These are phyloP conservation scores for Fusarium staphyleae DNA, from an alignment of 2,329 filamentous ascomycete genomes.

Conservation along the genomic window DNA sequence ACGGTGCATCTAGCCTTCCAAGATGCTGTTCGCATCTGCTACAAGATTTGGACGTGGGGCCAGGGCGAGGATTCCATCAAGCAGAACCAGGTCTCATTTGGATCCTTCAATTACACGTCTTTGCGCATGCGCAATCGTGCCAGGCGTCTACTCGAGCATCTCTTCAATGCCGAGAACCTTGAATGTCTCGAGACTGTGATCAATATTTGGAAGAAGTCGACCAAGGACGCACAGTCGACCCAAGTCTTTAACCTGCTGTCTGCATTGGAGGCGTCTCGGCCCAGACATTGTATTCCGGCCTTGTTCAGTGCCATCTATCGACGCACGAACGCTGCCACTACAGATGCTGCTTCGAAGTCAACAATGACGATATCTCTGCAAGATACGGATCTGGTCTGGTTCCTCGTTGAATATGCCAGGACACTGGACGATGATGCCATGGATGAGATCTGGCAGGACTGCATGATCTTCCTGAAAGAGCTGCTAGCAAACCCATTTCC, in stretches of 20 bases:
- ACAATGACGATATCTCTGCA: constrained; percentile 85
- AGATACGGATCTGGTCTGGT: constrained; percentile 84
- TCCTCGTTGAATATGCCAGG: constrained; percentile 87
- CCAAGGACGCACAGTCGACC: constrained; percentile 56
- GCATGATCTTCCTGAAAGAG: constrained; percentile 87
- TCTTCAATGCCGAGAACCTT: constrained; percentile 89
- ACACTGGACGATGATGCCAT: constrained; percentile 96
- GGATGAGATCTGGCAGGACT: constrained; percentile 98
- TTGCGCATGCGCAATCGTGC: constrained; percentile 90
- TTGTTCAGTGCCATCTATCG: constrained; percentile 97
- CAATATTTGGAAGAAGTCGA: constrained; percentile 75
- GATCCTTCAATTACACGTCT: constrained; percentile 91
- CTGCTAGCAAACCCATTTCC: constrained; percentile 93
- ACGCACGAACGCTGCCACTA: constrained; percentile 81
- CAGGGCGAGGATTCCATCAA: constrained; percentile 64
- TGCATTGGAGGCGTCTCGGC: constrained; percentile 87
- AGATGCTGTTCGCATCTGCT: constrained; percentile 91
- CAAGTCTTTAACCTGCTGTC: constrained; percentile 87
- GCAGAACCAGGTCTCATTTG: constrained; percentile 72
- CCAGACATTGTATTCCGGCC: constrained; percentile 89
- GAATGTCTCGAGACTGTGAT: constrained; percentile 94
- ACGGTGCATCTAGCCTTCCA: constrained; percentile 97
- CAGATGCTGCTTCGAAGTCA: constrained; percentile 83
- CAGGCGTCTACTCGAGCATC: constrained; percentile 85
- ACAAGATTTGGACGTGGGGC: constrained; percentile 95